These are phyloP conservation scores for Trichocomaceae sp. DNA, from an alignment of 2,329 filamentous ascomycete genomes.

Conservation along the genomic window DNA sequence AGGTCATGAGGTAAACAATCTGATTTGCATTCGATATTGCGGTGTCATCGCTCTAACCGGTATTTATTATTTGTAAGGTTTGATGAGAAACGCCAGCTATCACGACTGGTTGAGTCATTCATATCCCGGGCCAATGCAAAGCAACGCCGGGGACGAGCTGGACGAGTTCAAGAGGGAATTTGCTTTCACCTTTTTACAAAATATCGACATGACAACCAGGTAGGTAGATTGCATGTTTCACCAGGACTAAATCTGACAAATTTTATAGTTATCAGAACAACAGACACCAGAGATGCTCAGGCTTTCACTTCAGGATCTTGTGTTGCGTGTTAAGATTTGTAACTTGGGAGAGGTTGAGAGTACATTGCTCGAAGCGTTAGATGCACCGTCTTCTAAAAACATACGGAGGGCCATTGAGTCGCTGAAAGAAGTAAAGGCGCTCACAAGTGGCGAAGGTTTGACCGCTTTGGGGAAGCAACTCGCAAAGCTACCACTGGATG, in stretches of 20 bases:
- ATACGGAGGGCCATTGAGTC: constrained; percentile 89
- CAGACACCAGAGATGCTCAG: constrained; percentile 96
- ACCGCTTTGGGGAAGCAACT: constrained; percentile 82
- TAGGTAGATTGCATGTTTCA: constrained; percentile 23
- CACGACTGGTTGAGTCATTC: constrained; percentile 84
- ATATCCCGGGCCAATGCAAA: constrained; percentile 95
- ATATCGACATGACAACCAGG: constrained; percentile 69
- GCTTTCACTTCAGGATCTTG: constrained; percentile 85
- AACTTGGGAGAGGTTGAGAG: constrained; percentile 90
- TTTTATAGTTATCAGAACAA: constrained; percentile 69
- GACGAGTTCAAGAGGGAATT: constrained; percentile 87
- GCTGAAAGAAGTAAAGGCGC: constrained; percentile 82
- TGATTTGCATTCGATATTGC: background rate
- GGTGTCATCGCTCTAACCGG: background rate
- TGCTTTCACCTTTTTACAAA: constrained; percentile 96
- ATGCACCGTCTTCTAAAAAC: constrained; percentile 85
- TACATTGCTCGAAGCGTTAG: constrained; percentile 78
- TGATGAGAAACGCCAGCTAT: constrained; percentile 86
- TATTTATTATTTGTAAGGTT: constrained; percentile 52
- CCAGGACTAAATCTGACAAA: background rate
- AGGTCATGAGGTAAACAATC: constrained; percentile 65
- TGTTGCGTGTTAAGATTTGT: constrained; percentile 95
- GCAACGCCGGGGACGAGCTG: constrained; percentile 85
- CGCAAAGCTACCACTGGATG: constrained; percentile 82
- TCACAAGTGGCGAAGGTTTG: constrained; percentile 73